Conservation (phyloP, 495 filamentous ascomycete genomes). For the Penicillium atrosanguineum region DNA sequence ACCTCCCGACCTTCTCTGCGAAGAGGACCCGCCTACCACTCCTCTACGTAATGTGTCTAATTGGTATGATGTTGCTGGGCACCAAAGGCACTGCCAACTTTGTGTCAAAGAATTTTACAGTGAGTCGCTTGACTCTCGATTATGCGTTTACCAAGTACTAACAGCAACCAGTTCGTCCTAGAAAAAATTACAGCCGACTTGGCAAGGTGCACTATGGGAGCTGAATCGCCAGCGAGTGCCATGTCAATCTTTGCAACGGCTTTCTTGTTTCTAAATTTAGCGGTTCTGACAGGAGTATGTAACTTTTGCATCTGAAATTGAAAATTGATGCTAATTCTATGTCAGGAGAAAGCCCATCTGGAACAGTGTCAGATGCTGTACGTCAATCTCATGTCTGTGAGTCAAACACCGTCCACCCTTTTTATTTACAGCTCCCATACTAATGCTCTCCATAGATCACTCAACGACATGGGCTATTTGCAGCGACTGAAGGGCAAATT, state of each 20-base stretch:
- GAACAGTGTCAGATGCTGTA: slow-evolving; percentile 51
- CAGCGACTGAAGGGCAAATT: slow-evolving; percentile 43
- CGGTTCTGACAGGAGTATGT: slow-evolving; percentile 50
- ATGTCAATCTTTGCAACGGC: slow-evolving; percentile 47
- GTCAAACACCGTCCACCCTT: background rate
- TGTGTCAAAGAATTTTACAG: slow-evolving; percentile 45
- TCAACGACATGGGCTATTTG: slow-evolving; percentile 52
- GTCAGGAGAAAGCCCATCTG: slow-evolving; percentile 43
- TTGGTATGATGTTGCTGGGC: slow-evolving; percentile 50
- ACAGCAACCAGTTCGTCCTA: slow-evolving; percentile 32
- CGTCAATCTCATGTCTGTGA: slow-evolving; percentile 50
- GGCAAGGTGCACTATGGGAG: slow-evolving; percentile 35
- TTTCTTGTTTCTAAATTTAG: slow-evolving; percentile 47
- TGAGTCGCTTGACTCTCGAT: slow-evolving; percentile 17
- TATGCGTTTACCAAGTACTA: background rate
- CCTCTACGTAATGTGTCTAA: slow-evolving; percentile 51
- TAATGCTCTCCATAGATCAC: slow-evolving; percentile 34
- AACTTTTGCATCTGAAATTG: background rate
- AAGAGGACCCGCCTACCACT: slow-evolving; percentile 41
- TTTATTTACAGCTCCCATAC: background rate
- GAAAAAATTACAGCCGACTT: slow-evolving; percentile 43
- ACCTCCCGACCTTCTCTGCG: slow-evolving; percentile 50
- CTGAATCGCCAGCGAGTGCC: slow-evolving; percentile 35
- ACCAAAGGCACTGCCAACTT: slow-evolving; percentile 49
- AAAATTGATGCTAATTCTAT: slow-evolving; percentile 12